Conservation (phyloP, 2,329 filamentous ascomycete species). For the Myriosclerotinia scirpicola region DNA sequence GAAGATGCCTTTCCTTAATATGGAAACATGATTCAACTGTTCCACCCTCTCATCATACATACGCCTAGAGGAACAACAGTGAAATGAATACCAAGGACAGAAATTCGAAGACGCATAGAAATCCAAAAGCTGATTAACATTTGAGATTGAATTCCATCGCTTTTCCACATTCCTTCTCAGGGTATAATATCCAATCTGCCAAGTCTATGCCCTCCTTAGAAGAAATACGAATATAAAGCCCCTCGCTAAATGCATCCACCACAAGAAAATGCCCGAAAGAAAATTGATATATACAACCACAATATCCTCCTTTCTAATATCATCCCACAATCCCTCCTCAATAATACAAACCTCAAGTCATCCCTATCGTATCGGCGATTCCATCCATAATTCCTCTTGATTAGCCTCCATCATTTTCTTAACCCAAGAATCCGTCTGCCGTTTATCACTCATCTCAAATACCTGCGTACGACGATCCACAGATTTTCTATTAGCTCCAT, state of each 20-base stretch:
- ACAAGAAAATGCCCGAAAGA: not conserved
- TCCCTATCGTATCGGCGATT: not conserved
- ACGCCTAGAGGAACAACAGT: too few species aligned
- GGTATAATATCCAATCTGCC: not conserved
- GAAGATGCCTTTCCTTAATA: too few species aligned
- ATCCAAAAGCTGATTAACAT: too few species aligned
- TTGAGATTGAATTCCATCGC: too few species aligned
- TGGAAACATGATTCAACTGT: too few species aligned
- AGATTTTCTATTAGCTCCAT: not conserved
- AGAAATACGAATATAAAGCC: not conserved
- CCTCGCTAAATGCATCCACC: not conserved
- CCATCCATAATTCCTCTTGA: slow-evolving; percentile 9
- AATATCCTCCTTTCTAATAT: not conserved
- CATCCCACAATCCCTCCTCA: not conserved
- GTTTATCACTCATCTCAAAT: slow-evolving; percentile 2
- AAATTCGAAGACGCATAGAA: too few species aligned
- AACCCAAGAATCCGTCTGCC: slow-evolving; percentile 8
- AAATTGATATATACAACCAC: not conserved
- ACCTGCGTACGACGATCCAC: not conserved
- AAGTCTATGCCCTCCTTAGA: not conserved
- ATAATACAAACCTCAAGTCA: not conserved
- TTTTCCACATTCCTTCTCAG: too few species aligned
- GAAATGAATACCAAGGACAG: too few species aligned
- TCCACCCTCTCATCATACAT: too few species aligned
- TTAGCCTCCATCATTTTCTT: slow-evolving; percentile 1